Evolutionary conservation across 306 rosid genomes (phyloP).

Genomic region (Vicia faba): DNA sequence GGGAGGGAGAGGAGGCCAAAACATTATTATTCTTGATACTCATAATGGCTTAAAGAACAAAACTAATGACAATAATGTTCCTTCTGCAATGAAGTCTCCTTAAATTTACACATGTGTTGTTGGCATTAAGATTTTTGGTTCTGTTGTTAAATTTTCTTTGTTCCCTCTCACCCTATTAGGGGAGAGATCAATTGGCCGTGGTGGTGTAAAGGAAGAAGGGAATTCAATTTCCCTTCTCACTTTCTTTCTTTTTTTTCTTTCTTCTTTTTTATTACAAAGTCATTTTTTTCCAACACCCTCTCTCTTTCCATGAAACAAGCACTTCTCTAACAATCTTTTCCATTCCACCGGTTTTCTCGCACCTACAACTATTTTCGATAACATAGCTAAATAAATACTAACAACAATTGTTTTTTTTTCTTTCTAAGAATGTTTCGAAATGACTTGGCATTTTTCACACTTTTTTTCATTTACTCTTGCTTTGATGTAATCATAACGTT

Average conservation of each 20-base stretch:
- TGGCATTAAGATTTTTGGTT: conserved; percentile 25
- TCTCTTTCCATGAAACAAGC: conserved; percentile 43
- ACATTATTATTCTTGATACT: neutral
- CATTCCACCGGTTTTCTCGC: conserved; percentile 40
- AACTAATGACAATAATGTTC: neutral
- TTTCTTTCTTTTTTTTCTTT: conserved; percentile 17
- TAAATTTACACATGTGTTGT: conserved; percentile 20
- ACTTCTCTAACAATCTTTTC: conserved; percentile 38
- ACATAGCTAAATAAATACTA: neutral
- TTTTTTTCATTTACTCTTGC: neutral
- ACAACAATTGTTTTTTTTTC: neutral
- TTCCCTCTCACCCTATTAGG: conserved; percentile 39
- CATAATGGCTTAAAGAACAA: conserved; percentile 13
- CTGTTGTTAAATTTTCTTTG: neutral
- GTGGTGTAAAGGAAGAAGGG: conserved; percentile 42
- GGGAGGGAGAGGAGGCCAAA: conserved; percentile 46
- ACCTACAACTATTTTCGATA: conserved; percentile 42
- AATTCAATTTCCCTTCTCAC: conserved; percentile 38
- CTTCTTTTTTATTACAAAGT: conserved; percentile 30
- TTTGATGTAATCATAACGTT: no score
- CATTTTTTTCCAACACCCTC: conserved; percentile 29
- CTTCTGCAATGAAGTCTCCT: conserved; percentile 31
- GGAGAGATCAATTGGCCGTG: conserved; percentile 39
- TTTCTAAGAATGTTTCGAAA: neutral
- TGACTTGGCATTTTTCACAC: conserved; percentile 33